These are phyloP conservation scores for Alloascoidea hylecoeti DNA, from an alignment of 805 yeast species.

Conservation along the genomic window DNA sequence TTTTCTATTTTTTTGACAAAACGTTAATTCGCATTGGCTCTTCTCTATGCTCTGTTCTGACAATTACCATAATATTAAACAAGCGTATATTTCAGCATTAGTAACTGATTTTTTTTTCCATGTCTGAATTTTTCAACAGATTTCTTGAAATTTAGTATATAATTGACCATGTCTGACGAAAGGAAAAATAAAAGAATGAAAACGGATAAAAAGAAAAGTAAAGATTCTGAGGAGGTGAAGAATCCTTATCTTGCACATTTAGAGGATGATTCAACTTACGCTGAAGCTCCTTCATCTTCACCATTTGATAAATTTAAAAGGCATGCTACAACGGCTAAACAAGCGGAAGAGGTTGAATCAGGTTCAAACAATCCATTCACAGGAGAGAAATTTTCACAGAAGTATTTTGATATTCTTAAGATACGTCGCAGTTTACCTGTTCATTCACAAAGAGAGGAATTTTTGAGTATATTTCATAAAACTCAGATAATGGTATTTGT, in stretches of 20 bases:
- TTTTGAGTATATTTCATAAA: conserved; percentile 66
- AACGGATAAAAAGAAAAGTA: not conserved
- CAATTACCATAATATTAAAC: too few relatives aligned
- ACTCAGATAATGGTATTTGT: conserved; percentile 96
- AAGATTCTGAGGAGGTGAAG: not conserved
- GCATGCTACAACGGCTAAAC: conserved; percentile 51
- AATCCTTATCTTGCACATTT: conserved; percentile 19
- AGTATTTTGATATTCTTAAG: conserved; percentile 67
- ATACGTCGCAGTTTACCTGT: conserved; percentile 84
- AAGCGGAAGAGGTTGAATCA: conserved; percentile 44
- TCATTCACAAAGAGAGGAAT: conserved; percentile 85
- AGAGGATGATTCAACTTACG: too few relatives aligned
- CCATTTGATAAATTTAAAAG: conserved; percentile 41
- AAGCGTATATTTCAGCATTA: too few relatives aligned
- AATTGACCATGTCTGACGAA: not conserved
- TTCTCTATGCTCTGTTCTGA: too few relatives aligned
- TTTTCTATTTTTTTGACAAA: too few relatives aligned
- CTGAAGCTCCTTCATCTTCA: not conserved
- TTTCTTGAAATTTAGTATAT: too few relatives aligned
- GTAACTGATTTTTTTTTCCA: too few relatives aligned
- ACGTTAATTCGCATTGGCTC: too few relatives aligned
- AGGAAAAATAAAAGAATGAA: not conserved
- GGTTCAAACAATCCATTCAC: conserved; percentile 68
- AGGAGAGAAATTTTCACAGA: conserved; percentile 42
- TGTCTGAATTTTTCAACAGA: not conserved